A percentile compares a stretch with the other conserved stretches of the same genome.
phyloP scores from a whole-genome alignment of 768 basidiomycete genomes.

The Suillus tomentosus region DNA sequence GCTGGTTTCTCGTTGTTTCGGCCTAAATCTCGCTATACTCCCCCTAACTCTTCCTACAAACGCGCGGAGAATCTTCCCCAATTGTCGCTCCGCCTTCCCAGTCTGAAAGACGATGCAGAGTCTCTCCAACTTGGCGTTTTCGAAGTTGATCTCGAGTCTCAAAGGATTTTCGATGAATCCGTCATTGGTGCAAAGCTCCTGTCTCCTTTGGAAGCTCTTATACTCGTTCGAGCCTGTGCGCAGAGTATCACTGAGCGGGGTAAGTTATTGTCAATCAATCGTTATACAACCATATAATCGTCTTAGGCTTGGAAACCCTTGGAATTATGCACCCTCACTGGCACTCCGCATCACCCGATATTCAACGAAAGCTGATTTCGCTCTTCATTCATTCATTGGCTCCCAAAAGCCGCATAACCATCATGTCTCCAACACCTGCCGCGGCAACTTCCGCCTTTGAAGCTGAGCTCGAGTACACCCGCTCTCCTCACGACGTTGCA shows the following conservation, averaged over 20 bases:
- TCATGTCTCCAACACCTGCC: slow-evolving; percentile 52
- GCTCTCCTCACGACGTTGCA: slow-evolving; percentile 75
- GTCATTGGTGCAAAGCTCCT: slow-evolving; percentile 60
- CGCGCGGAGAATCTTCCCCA: slow-evolving; percentile 44
- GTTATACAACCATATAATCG: slow-evolving; percentile 6
- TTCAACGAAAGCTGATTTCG: slow-evolving; percentile 71
- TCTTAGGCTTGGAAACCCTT: slow-evolving; percentile 73
- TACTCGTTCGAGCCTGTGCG: slow-evolving; percentile 69
- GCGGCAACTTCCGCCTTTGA: slow-evolving; percentile 56
- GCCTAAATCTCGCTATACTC: slow-evolving; percentile 43
- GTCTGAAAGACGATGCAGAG: slow-evolving; percentile 48
- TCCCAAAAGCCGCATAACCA: slow-evolving; percentile 44
- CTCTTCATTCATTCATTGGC: slow-evolving; percentile 67
- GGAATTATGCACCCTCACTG: slow-evolving; percentile 88
- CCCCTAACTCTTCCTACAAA: slow-evolving; percentile 39
- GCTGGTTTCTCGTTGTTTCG: slow-evolving; percentile 51
- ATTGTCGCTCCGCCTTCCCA: slow-evolving; percentile 63
- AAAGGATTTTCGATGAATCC: slow-evolving; percentile 49
- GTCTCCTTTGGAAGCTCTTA: slow-evolving; percentile 61
- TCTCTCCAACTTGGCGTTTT: slow-evolving; percentile 56
- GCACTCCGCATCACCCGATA: slow-evolving; percentile 70
- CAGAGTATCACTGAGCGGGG: slow-evolving; percentile 65
- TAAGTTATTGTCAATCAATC: slow-evolving; percentile 34
- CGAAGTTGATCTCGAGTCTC: slow-evolving; percentile 56
- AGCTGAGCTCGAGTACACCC: slow-evolving; percentile 62